Conservation (phyloP, 2,329 filamentous ascomycete species). For the Epicoccum sorghinum region DNA sequence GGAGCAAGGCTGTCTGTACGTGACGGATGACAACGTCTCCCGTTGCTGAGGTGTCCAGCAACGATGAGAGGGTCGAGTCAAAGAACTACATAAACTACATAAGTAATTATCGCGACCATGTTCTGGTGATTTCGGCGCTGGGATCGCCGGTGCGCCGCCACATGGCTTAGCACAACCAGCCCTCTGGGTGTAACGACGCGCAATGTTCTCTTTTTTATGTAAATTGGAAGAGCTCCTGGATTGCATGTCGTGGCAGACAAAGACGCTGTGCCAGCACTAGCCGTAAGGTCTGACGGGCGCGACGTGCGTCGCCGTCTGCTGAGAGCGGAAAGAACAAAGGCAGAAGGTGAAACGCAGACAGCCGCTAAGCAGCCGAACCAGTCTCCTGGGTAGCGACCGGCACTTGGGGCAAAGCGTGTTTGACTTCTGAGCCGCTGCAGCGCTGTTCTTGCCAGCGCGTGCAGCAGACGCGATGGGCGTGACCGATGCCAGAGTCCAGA, state of each 20-base stretch:
- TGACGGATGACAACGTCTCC: not conserved
- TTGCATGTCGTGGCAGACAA: not conserved
- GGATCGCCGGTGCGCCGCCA: conserved; percentile 14
- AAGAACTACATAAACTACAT: not conserved
- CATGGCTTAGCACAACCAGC: conserved; percentile 3
- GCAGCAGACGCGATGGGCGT: conserved; percentile 6
- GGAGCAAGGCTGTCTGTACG: conserved; percentile 2
- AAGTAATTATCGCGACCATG: conserved; percentile 3
- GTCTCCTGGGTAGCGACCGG: not conserved
- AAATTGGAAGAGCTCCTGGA: not conserved
- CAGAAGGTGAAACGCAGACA: conserved; percentile 6
- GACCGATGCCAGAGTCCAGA: not conserved
- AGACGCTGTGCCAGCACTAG: not conserved
- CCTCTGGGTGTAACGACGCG: not conserved
- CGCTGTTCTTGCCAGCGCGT: not conserved
- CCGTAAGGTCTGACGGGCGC: not conserved
- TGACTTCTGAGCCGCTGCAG: not conserved
- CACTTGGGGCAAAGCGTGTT: not conserved
- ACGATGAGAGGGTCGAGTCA: not conserved
- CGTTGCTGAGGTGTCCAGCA: not conserved
- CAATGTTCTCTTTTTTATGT: not conserved
- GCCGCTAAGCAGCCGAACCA: conserved; percentile 16
- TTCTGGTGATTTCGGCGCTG: conserved; percentile 7
- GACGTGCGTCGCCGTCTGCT: not conserved
- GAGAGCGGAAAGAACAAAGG: conserved; percentile 5